These are phyloP conservation scores for Fusarium nanum DNA, from an alignment of 2,329 filamentous ascomycete genomes.

Conservation along the genomic window DNA sequence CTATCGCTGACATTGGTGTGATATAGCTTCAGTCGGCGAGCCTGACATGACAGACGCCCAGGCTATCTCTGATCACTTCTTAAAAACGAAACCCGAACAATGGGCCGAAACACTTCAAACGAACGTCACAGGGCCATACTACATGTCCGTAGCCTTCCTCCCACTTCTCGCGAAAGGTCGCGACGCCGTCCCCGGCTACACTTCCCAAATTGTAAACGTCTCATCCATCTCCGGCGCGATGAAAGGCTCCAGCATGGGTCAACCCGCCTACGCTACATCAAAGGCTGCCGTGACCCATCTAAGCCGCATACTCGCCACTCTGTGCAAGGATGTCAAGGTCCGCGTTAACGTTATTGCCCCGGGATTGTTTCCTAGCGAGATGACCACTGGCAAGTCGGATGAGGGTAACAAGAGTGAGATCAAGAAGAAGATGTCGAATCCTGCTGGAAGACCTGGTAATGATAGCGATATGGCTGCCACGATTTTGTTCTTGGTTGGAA, in stretches of 20 bases:
- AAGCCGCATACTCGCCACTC: conserved; percentile 15
- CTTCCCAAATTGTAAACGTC: neutral
- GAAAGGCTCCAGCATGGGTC: conserved; percentile 11
- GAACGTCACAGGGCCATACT: conserved; percentile 6
- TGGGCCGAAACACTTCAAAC: conserved; percentile 1
- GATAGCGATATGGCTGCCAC: conserved; percentile 19
- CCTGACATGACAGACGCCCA: neutral
- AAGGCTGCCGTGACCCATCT: conserved; percentile 12
- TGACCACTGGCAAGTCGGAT: conserved; percentile 4
- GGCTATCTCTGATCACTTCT: conserved; percentile 7
- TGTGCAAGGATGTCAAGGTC: conserved; percentile 11
- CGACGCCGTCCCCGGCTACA: neutral
- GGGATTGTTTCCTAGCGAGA: conserved; percentile 4
- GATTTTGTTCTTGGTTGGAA: conserved; percentile 4
- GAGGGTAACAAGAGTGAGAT: conserved; percentile 6
- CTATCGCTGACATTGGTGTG: fast-evolving
- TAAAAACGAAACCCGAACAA: neutral
- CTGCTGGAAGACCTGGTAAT: conserved; percentile 1
- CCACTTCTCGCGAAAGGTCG: neutral
- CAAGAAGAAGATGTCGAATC: conserved; percentile 1
- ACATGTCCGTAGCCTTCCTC: conserved; percentile 7
- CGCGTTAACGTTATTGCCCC: conserved; percentile 15
- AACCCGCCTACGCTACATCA: conserved; percentile 1
- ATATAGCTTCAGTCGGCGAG: neutral
- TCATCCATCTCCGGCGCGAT: neutral